These are phyloP conservation scores for Adansonia grandidieri DNA, from an alignment of 441 rosid species.

Conservation along the genomic window DNA sequence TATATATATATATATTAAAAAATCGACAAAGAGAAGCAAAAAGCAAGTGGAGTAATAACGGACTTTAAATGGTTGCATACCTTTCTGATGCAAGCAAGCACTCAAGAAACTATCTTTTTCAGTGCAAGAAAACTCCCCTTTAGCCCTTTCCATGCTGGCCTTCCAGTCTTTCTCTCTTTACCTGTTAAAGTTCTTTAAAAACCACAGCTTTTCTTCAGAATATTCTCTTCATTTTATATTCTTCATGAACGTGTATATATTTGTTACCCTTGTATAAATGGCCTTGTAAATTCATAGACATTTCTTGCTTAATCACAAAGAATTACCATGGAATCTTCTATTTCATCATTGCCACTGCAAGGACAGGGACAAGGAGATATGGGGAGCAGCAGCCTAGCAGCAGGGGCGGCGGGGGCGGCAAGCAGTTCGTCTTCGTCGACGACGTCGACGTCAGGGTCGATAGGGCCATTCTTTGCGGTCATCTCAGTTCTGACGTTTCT, in stretches of 20 bases:
- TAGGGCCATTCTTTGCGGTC: slow-evolving; percentile 73
- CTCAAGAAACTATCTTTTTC: background rate
- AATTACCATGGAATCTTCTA: slow-evolving; percentile 35
- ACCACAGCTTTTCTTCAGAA: background rate
- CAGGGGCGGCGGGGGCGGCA: slow-evolving; percentile 29
- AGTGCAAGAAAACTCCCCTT: slow-evolving; percentile 3
- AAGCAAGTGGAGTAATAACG: background rate
- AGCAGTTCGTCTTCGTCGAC: slow-evolving; percentile 18
- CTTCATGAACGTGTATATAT: background rate
- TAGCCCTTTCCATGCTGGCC: slow-evolving; percentile 41
- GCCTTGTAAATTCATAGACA: background rate
- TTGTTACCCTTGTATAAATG: background rate
- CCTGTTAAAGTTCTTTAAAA: slow-evolving; percentile 28
- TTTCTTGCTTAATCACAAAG: slow-evolving; percentile 16
- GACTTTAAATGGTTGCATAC: background rate
- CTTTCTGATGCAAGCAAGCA: slow-evolving; percentile 11
- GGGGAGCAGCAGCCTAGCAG: slow-evolving; percentile 34
- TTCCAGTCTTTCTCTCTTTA: slow-evolving; percentile 30
- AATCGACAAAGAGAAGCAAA: background rate
- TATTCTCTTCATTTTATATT: background rate
- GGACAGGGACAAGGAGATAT: slow-evolving; percentile 41
- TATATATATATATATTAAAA: background rate
- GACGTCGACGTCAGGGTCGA: slow-evolving; percentile 55
- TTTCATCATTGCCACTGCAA: slow-evolving; percentile 43
- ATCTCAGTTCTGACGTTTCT: slow-evolving; percentile 60